Base-by-base conservation (phyloP, 495 filamentous ascomycete genomes). In the Aspergillus olivimuriae region DNA sequence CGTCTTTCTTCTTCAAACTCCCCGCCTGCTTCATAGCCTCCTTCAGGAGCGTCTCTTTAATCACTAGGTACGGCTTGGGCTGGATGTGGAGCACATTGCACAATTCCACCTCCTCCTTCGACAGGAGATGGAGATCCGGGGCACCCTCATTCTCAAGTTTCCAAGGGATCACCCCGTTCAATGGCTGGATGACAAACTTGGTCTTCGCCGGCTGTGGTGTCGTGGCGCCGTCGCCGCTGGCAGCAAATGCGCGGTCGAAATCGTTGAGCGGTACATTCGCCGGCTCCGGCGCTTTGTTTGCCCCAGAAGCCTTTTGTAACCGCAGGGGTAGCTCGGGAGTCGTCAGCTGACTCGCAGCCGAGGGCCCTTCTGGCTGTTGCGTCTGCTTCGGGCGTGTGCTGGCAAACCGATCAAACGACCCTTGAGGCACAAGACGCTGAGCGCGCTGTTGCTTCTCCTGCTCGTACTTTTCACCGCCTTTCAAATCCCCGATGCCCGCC, bases 391-490 rank as follows among this genome's bases (percentile, higher is more conserved):
- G 68, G 14, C 72, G 68, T 8, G 72, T 69, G 21, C 75, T 78
- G 15, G 83, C 82, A 47, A 91, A 74, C 9, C 89, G 82, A 48
- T 95, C 89, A 65, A 94, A 87, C 9, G 81, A 81, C 15, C 86
- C 83, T 62, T 83, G 78, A 1, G 83, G 83, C 39, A 77, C 68
- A 23, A 81, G 66, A 47, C 82, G 81, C 53, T 85, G 80, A n/a
- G 76, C 81, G 26, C 87, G 77, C 37, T 73, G 69, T 44, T 81
- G 72, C 61, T 97, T 99, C 57, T 97, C 94, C 44, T 82, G 73
- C 61, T 99, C 92, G 59, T 92, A 99, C 59, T 92, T 95, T 64
- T 95, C 89, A 17, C 94, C 94, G 22, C 80, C 77, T 39, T 84
- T 81, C 20, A 99, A 66, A 45, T 92, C 88, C 9, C 80, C 80